Evolutionary conservation across 768 basidiomycete species (phyloP).

Genomic region (Termitomyces sp.): DNA sequence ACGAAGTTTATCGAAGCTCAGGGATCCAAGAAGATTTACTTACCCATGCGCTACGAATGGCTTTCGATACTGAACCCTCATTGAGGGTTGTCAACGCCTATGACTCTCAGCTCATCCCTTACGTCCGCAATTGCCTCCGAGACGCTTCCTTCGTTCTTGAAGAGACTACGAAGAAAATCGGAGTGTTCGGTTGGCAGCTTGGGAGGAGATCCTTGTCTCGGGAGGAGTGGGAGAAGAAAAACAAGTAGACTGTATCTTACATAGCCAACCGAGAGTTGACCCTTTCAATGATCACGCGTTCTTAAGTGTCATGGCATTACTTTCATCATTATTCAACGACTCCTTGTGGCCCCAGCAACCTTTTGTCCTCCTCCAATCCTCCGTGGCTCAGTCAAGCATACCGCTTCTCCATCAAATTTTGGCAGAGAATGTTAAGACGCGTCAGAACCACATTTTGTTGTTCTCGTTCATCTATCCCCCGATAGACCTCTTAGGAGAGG

Average conservation of each 20-base stretch:
- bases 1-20: conserved; percentile 55
- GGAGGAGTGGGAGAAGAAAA: conserved; percentile 39
- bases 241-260: conserved; percentile 5
- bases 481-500: conserved; percentile 31
- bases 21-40: conserved; percentile 66
- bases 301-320: conserved; percentile 10
- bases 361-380: conserved; percentile 57
- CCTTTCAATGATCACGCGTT: background rate
- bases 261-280: background rate
- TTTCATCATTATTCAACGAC: conserved; percentile 16
- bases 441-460: conserved; percentile 32
- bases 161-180: conserved; percentile 41
- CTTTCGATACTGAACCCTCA: conserved; percentile 44
- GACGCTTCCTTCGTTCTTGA: conserved; percentile 48
- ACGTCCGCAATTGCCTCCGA: conserved; percentile 42
- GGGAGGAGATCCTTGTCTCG: conserved; percentile 40
- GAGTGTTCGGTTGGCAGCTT: conserved; percentile 56
- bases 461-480: conserved; percentile 60
- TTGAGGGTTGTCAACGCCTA: conserved; percentile 44
- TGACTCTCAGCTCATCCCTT: conserved; percentile 50
- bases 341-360: conserved; percentile 28
- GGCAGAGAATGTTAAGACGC: conserved; percentile 18
- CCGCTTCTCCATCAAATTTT: conserved; percentile 52
- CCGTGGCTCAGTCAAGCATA: conserved; percentile 51
- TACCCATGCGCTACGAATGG: conserved; percentile 49